phyloP scores from a whole-genome alignment of 129 eudicot genomes.

The Helianthus tuberosus region DNA sequence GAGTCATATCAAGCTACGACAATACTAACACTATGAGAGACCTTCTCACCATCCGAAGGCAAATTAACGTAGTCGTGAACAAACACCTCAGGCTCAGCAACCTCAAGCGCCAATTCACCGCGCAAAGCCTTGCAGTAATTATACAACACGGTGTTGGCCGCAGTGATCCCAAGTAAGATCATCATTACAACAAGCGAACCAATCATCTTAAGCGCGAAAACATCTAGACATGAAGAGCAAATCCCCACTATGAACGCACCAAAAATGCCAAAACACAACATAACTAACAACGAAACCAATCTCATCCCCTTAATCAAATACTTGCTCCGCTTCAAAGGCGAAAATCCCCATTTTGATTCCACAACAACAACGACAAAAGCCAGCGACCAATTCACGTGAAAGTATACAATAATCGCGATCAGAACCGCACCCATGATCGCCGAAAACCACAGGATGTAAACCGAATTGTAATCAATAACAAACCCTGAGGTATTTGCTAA shows the following conservation, averaged over 20 bases:
- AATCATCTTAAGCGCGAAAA: no score
- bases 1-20: conserved; percentile 16
- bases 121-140: neutral
- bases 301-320: conserved; percentile 51
- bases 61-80: conserved; percentile 53
- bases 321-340: conserved; percentile 49
- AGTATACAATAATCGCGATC: conserved; percentile 1
- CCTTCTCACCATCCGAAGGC: conserved; percentile 70
- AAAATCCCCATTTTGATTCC: conserved; percentile 58
- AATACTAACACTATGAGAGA: conserved; percentile 53
- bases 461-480: conserved; percentile 32
- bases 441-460: conserved; percentile 3
- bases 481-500: conserved; percentile 14
- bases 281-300: conserved; percentile 15
- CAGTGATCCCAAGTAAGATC: conserved; percentile 30
- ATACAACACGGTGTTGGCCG: neutral
- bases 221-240: neutral
- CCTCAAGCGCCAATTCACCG: neutral
- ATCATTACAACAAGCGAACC: conserved; percentile 34
- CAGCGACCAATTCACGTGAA: conserved; percentile 50
- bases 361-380: conserved; percentile 48
- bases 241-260: neutral
- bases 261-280: neutral
- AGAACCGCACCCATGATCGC: neutral
- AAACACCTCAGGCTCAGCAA: neutral